These are phyloP conservation scores for Cudoniella acicularis DNA, from an alignment of 495 filamentous ascomycete genomes.

Conservation along the genomic window DNA sequence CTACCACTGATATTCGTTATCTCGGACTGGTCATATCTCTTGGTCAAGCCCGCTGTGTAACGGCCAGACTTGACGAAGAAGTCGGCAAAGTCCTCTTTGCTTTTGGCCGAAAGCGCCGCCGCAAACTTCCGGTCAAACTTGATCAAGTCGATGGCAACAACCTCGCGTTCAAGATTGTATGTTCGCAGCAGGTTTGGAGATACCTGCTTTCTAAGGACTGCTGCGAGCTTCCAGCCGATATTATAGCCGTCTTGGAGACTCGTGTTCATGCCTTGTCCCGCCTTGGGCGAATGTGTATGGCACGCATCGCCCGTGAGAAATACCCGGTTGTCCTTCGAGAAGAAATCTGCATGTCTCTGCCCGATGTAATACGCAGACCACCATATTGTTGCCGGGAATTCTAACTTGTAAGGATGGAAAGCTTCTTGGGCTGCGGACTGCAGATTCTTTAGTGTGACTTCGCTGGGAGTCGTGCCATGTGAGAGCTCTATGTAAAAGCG, in stretches of 20 bases:
- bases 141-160: conserved; percentile 67
- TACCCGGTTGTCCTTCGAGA: conserved; percentile 52
- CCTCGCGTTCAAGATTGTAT: conserved; percentile 65
- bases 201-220: conserved; percentile 57
- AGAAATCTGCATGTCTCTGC: conserved; percentile 54
- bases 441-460: conserved; percentile 53
- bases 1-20: conserved; percentile 37
- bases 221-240: conserved; percentile 75
- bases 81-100: conserved; percentile 32
- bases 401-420: conserved; percentile 46
- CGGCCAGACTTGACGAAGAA: conserved; percentile 56
- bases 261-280: conserved; percentile 73
- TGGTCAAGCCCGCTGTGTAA: conserved; percentile 63
- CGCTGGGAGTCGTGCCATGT: conserved; percentile 27
- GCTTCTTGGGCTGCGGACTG: conserved; percentile 55
- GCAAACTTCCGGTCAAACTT: conserved; percentile 69
- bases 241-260: conserved; percentile 61
- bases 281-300: conserved; percentile 71
- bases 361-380: conserved; percentile 64
- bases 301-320: conserved; percentile 69
- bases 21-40: conserved; percentile 49
- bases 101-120: conserved; percentile 49
- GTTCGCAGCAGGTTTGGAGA: conserved; percentile 56
- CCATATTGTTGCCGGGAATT: conserved; percentile 47
- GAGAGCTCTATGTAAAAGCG: conserved; percentile 62